Percentiles rank a stretch among this genome's conserved stretches.
These are phyloP conservation scores for Sclerotinia glacialis DNA, from an alignment of 2,329 filamentous ascomycete species.

Conservation along the genomic window DNA sequence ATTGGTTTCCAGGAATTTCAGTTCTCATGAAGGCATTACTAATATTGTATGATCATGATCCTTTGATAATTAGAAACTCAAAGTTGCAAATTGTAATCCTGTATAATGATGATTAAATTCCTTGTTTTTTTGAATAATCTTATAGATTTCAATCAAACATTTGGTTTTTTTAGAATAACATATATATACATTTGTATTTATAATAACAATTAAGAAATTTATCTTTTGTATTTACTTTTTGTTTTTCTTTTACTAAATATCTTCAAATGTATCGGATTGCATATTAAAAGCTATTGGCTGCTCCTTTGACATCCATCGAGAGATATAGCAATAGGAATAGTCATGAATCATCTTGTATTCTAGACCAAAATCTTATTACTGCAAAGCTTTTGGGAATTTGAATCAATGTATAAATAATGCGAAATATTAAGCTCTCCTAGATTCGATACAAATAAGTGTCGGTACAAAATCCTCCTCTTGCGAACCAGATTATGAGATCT, in stretches of 20 bases:
- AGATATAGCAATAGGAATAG: too few relatives aligned
- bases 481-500: too few relatives aligned
- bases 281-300: too few relatives aligned
- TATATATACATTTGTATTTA: not conserved
- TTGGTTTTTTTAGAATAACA: too few relatives aligned
- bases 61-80: not conserved
- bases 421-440: too few relatives aligned
- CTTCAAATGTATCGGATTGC: not conserved
- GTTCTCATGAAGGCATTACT: not conserved
- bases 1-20: not conserved
- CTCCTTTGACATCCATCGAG: too few relatives aligned
- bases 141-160: not conserved
- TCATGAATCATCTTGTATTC: too few relatives aligned
- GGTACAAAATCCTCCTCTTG: too few relatives aligned
- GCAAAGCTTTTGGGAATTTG: too few relatives aligned
- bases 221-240: not conserved
- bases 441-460: too few relatives aligned
- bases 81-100: not conserved
- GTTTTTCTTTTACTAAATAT: not conserved
- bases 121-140: not conserved
- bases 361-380: too few relatives aligned
- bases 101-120: not conserved
- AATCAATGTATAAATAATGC: too few relatives aligned
- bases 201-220: not conserved
- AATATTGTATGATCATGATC: not conserved